phyloP scores from a whole-genome alignment of 2,329 filamentous ascomycete genomes.

The Fragosphaeria purpurea region DNA sequence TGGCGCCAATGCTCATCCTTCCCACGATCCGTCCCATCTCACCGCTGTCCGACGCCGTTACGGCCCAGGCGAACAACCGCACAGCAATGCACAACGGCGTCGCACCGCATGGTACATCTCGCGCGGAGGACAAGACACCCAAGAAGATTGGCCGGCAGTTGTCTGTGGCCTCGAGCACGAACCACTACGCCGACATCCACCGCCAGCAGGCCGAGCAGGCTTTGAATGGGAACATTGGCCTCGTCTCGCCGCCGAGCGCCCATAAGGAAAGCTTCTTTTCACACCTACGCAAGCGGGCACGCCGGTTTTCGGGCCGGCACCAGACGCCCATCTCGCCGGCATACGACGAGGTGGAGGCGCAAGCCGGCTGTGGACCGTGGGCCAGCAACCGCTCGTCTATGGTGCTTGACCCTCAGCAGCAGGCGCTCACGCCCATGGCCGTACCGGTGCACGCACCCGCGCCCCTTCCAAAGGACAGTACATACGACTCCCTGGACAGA shows the following conservation, averaged over 20 bases:
- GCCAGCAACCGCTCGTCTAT: constrained; percentile 77
- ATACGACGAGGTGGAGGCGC: constrained; percentile 84
- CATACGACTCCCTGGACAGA: constrained; percentile 51
- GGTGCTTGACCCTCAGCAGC: constrained; percentile 51
- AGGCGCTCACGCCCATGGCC: constrained; percentile 9
- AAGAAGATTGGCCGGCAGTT: constrained; percentile 95
- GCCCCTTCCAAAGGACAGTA: constrained; percentile 42
- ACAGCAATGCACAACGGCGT: constrained; percentile 43
- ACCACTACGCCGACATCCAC: constrained; percentile 84
- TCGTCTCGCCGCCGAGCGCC: constrained; percentile 65
- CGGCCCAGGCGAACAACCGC: constrained; percentile 70
- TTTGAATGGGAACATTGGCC: constrained; percentile 68
- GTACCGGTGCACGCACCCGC: constrained; percentile 28
- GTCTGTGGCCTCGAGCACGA: constrained; percentile 82
- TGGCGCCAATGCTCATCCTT: constrained; percentile 88
- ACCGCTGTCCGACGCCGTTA: constrained; percentile 89
- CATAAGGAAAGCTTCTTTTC: constrained; percentile 98
- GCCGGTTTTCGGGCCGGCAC: constrained; percentile 84
- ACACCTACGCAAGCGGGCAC: constrained; percentile 84
- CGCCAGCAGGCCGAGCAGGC: constrained; percentile 85
- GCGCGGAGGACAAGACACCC: constrained; percentile 52
- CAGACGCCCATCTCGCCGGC: constrained; percentile 69
- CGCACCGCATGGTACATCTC: constrained; percentile 30
- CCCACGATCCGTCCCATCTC: constrained; percentile 92
- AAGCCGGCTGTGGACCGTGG: constrained; percentile 85